These are phyloP conservation scores for Ceratocystis eucalypticola DNA, from an alignment of 2,329 filamentous ascomycete species.

Conservation along the genomic window DNA sequence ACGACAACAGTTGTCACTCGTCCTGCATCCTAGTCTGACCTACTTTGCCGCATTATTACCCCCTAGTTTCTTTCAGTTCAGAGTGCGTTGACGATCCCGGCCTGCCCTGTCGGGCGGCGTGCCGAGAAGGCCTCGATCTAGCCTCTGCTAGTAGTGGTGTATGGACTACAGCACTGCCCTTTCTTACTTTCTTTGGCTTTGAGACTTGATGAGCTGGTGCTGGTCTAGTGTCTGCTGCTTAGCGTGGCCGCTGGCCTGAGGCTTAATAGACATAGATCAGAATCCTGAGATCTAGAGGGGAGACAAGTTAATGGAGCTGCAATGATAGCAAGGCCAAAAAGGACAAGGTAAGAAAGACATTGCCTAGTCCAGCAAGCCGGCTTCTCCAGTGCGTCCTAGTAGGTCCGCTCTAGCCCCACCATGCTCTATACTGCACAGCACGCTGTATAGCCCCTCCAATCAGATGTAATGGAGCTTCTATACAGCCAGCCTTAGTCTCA, in stretches of 20 bases:
- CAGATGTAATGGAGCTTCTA: neutral
- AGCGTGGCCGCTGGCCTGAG: constrained; percentile 4
- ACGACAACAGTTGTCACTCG: too few relatives aligned
- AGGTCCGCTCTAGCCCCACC: neutral
- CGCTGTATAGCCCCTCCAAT: neutral
- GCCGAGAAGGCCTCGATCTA: neutral
- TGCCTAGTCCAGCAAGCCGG: neutral
- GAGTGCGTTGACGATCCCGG: neutral
- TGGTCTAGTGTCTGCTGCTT: neutral
- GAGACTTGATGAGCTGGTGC: neutral
- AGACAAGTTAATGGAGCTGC: neutral
- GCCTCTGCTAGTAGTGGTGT: too few relatives aligned
- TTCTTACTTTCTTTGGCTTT: too few relatives aligned
- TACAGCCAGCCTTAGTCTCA: neutral
- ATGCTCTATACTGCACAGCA: neutral
- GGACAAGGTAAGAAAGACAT: neutral
- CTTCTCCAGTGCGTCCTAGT: neutral
- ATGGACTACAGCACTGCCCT: too few relatives aligned
- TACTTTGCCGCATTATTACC: too few relatives aligned
- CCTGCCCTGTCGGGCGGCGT: neutral
- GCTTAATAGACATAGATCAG: neutral
- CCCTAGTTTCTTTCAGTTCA: too few relatives aligned
- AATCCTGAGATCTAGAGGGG: neutral
- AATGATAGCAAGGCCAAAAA: neutral
- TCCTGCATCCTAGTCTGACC: too few relatives aligned